phyloP scores from a whole-genome alignment of 2,329 filamentous ascomycete genomes.

The Beauveria rudraprayagi region DNA sequence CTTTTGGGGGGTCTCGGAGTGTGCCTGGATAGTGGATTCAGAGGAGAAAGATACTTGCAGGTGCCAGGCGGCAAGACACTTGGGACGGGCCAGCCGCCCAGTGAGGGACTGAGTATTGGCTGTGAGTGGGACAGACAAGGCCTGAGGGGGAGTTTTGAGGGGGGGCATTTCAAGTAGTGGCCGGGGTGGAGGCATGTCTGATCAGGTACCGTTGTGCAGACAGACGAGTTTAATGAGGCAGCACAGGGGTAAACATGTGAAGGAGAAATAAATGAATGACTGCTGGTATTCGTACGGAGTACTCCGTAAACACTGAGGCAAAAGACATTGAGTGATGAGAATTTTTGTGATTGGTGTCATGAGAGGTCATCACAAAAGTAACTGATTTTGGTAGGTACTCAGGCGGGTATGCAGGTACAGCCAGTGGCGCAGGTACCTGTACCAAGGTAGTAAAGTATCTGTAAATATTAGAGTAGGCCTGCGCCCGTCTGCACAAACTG shows the following conservation, averaged over 20 bases:
- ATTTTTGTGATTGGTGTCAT: too few species aligned
- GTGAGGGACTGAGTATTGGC: not conserved
- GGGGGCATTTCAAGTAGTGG: not conserved
- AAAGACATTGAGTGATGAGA: not conserved
- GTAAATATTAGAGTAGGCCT: too few species aligned
- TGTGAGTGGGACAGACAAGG: not conserved
- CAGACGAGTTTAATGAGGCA: slow-evolving; percentile 5
- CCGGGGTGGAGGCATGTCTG: not conserved
- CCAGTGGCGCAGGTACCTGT: not conserved
- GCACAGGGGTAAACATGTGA: not conserved
- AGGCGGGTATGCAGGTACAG: not conserved
- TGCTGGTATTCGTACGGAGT: not conserved
- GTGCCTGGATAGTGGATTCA: not conserved
- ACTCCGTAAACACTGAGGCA: not conserved
- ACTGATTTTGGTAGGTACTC: not conserved
- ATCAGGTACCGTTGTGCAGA: not conserved
- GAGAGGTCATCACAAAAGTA: not conserved
- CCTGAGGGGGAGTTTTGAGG: not conserved
- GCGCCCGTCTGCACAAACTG: not conserved
- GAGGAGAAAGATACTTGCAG: not conserved
- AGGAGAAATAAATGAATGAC: not conserved
- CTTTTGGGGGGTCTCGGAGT: not conserved
- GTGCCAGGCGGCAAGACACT: not conserved
- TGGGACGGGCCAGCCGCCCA: not conserved
- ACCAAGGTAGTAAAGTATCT: too few species aligned